Percentiles rank a stretch among this genome's conserved stretches.
phyloP scores from a whole-genome alignment of 164 flowering plant species.

The Aristolochia californica region DNA sequence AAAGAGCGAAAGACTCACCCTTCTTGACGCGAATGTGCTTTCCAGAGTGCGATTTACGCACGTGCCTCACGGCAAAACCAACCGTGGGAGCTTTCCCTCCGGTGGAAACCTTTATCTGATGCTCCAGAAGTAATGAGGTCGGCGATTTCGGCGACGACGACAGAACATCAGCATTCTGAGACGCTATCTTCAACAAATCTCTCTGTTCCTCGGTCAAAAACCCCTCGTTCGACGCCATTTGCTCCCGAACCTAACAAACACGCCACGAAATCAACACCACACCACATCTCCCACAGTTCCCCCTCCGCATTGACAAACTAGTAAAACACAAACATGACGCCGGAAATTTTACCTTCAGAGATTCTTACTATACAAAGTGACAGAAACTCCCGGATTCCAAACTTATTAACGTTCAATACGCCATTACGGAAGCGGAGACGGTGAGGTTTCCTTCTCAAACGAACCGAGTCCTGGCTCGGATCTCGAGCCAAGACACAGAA shows the following conservation, averaged over 20 bases:
- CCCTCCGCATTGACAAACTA: too few species aligned
- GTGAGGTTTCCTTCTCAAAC: constrained; percentile 4
- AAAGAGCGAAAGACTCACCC: constrained; percentile 34
- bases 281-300: background rate
- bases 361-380: background rate
- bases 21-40: constrained; percentile 72
- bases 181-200: constrained; percentile 55
- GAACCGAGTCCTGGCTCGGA: constrained; percentile 57
- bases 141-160: constrained; percentile 71
- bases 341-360: too few species aligned
- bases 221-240: constrained; percentile 74
- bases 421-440: background rate
- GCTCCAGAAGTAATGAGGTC: constrained; percentile 39
- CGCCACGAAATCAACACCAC: background rate
- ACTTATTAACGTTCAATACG: constrained; percentile 4
- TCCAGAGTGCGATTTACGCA: constrained; percentile 79
- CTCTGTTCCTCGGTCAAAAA: constrained; percentile 87
- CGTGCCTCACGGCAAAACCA: constrained; percentile 60
- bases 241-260: constrained; percentile 9
- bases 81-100: constrained; percentile 42
- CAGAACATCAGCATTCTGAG: constrained; percentile 47
- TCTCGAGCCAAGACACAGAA: constrained; percentile 22
- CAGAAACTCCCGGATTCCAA: background rate
- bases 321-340: too few species aligned
- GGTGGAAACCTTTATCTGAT: constrained; percentile 44